These are phyloP conservation scores for Cladobotryum protrusum DNA, from an alignment of 2,329 filamentous ascomycete genomes.

Conservation along the genomic window DNA sequence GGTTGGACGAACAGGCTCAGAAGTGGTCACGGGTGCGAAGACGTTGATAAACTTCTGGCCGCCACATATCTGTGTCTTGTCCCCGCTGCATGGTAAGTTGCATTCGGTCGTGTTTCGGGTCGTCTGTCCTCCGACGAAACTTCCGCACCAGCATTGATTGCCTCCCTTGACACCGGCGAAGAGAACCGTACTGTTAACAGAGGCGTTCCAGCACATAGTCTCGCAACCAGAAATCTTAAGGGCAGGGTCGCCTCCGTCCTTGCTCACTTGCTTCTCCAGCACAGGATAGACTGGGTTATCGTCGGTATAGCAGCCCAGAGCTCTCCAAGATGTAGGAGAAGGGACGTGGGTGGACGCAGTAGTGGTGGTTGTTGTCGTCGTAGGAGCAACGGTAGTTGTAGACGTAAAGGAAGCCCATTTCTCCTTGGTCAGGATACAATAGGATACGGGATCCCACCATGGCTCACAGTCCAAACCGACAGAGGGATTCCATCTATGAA, in stretches of 20 bases:
- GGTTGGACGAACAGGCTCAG: background rate
- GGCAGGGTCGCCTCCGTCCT: background rate
- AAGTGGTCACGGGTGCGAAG: conserved; percentile 10
- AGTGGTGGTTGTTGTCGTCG: background rate
- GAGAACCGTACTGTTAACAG: conserved; percentile 4
- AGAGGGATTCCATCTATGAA: conserved; percentile 11
- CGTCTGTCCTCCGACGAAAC: conserved; percentile 11
- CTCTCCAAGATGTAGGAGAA: conserved; percentile 9
- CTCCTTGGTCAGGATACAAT: conserved; percentile 10
- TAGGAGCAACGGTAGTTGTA: background rate
- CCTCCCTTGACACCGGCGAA: conserved; percentile 14
- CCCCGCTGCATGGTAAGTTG: conserved; percentile 14
- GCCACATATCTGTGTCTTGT: conserved; percentile 14
- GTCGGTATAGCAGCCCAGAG: conserved; percentile 10
- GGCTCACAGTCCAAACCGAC: conserved; percentile 11
- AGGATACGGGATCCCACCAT: conserved; percentile 6
- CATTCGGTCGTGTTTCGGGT: conserved; percentile 11
- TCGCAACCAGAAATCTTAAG: conserved; percentile 1
- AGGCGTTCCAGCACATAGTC: conserved; percentile 8
- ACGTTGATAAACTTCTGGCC: conserved; percentile 14
- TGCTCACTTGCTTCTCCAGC: conserved; percentile 1
- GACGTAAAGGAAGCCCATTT: conserved; percentile 2
- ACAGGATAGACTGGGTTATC: conserved; percentile 2
- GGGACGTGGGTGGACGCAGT: conserved; percentile 2
- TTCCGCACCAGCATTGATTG: conserved; percentile 17